Base-by-base conservation (phyloP, 805 yeast genomes). In the Myxozyma neglecta region DNA sequence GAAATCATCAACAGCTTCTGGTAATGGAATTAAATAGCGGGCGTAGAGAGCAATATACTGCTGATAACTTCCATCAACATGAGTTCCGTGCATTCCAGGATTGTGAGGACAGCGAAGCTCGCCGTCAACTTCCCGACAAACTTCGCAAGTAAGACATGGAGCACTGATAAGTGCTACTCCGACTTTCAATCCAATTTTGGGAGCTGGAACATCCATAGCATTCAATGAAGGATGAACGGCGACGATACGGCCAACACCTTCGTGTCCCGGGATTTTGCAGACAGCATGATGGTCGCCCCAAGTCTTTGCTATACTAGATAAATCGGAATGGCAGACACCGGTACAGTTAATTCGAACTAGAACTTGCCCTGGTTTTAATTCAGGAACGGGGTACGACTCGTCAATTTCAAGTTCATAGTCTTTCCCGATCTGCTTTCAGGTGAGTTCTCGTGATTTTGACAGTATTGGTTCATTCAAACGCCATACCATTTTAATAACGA, bases 11-110 rank as follows among this genome's bases (percentile, higher is more conserved):
- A 49, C 24, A n/a, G 18, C 3, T 10, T 52, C 48, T 6, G 56
- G 56, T 14, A 52, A 37, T 4, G 35, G 14, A 14, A 52, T 42
- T 11, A 39, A 18, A 9, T 52, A 37, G 13, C 53, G 35, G 3
- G 42, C 40, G 20, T 37, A 16, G 20, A 42, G 80, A 39, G 80
- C 76, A 37, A 80, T 79, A 67, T 78, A 80, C 68, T 80, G 79
- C 68, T 78, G 81, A 76, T 78, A 80, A 13, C 80, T 75, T 39
- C 83, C 83, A 63, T 80, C 88, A 73, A 85, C 88, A 56, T 89
- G 85, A 81, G 84, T 85, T 74, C 92, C 92, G 42, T 90, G 78
- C 71, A 87, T 80, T 70, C 32, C 37, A 10, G 47, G 47, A 29
- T 16, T 18, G 32, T 55, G 11, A 13, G 61, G 58, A 6, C 53